phyloP scores from a whole-genome alignment of 768 basidiomycete species.

The Termitomyces sp. region DNA sequence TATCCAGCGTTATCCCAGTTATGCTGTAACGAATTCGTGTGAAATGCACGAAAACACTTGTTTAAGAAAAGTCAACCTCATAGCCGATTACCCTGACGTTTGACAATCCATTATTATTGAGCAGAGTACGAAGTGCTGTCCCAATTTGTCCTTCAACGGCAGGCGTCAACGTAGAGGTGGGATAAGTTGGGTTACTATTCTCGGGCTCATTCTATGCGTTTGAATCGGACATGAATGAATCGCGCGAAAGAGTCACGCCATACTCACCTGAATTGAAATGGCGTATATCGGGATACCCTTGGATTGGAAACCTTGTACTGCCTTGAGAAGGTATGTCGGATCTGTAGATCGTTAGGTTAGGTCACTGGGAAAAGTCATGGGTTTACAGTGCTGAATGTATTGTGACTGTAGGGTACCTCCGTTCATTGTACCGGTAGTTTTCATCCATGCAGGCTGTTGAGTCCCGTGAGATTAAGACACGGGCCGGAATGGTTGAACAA shows the following conservation, averaged over 20 bases:
- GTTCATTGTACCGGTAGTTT: conserved; percentile 57
- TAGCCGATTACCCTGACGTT: conserved; percentile 55
- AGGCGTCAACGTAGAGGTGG: conserved; percentile 51
- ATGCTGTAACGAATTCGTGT: conserved; percentile 28
- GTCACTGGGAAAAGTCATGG: not conserved
- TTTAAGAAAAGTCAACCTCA: conserved; percentile 8
- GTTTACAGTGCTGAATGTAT: conserved; percentile 44
- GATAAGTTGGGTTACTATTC: conserved; percentile 63
- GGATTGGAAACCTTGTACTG: conserved; percentile 60
- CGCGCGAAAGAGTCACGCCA: no score
- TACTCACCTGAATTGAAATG: conserved; percentile 44
- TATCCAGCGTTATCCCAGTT: conserved; percentile 66
- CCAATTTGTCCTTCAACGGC: conserved; percentile 56
- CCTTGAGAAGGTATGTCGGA: conserved; percentile 67
- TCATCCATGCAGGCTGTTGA: conserved; percentile 74
- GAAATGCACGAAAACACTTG: not conserved
- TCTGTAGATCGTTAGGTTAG: conserved; percentile 30
- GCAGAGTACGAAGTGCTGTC: conserved; percentile 44
- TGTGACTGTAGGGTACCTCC: conserved; percentile 54
- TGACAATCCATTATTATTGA: conserved; percentile 58
- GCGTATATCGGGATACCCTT: conserved; percentile 61
- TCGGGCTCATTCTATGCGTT: conserved; percentile 40
- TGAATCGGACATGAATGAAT: not conserved
- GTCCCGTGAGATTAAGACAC: not conserved
- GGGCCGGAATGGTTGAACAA: not conserved